Conservation (phyloP, 441 rosid species). For the Populus hybrid region DNA sequence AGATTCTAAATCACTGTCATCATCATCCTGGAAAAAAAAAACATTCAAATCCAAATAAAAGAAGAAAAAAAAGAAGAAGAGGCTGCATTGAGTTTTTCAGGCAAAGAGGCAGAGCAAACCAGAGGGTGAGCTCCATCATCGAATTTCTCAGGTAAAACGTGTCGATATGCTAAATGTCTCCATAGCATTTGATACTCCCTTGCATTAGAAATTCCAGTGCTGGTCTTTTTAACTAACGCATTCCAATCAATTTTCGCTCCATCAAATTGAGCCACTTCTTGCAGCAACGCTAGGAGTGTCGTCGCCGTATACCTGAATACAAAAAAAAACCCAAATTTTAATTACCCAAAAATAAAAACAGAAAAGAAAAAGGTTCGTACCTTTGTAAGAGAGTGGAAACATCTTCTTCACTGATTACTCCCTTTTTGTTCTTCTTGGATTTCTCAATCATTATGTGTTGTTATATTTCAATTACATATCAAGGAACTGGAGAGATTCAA, state of each 20-base stretch:
- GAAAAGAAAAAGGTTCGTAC: conserved; percentile 19
- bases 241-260: conserved; percentile 75
- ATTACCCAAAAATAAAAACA: too few species aligned
- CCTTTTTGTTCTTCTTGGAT: conserved; percentile 44
- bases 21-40: conserved; percentile 64
- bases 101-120: conserved; percentile 34
- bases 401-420: conserved; percentile 60
- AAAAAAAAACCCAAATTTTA: neutral
- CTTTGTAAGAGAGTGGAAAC: conserved; percentile 64
- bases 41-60: neutral
- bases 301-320: conserved; percentile 48
- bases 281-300: conserved; percentile 56
- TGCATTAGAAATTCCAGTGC: conserved; percentile 71
- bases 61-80: too few species aligned
- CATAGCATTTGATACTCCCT: conserved; percentile 83
- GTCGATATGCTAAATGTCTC: conserved; percentile 84
- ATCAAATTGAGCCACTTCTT: conserved; percentile 63
- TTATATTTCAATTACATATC: conserved; percentile 31
- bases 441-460: conserved; percentile 27
- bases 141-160: conserved; percentile 40
- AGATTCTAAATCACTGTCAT: conserved; percentile 73
- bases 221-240: conserved; percentile 58
- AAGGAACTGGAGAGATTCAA: neutral
- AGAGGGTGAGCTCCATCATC: conserved; percentile 49
- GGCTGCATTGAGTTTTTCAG: neutral